These are phyloP conservation scores for Cynanchum wilfordii DNA, from an alignment of 257 asterid genomes.

Conservation along the genomic window DNA sequence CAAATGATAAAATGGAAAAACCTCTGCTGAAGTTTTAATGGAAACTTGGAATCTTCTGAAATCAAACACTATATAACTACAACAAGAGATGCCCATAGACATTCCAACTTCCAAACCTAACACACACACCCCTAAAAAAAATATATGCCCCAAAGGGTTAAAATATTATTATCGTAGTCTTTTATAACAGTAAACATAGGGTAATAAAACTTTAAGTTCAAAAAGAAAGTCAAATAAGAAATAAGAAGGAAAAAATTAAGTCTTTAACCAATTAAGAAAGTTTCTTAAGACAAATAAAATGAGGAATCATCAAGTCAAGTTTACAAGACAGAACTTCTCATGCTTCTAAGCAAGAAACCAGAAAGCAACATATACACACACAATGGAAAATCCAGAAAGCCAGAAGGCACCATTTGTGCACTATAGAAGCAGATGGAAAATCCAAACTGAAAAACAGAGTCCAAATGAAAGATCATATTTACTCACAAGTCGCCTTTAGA, in stretches of 20 bases:
- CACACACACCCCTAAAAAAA: neutral
- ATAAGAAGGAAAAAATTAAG: neutral
- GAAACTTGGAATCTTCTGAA: neutral
- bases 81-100: neutral
- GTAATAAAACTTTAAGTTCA: neutral
- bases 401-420: neutral
- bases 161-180: neutral
- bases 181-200: neutral
- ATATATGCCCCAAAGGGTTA: neutral
- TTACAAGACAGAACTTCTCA: neutral
- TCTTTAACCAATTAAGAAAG: neutral
- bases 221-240: neutral
- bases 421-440: neutral
- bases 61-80: neutral
- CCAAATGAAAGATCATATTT: constrained; percentile 7
- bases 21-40: neutral
- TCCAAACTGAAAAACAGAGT: neutral
- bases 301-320: neutral
- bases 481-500: constrained; percentile 98
- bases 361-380: too few species aligned
- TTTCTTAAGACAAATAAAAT: neutral
- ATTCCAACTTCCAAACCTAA: neutral
- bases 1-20: constrained; percentile 5
- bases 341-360: neutral
- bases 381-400: neutral